phyloP scores from a whole-genome alignment of 441 rosid genomes.

The Biscutella auriculata region DNA sequence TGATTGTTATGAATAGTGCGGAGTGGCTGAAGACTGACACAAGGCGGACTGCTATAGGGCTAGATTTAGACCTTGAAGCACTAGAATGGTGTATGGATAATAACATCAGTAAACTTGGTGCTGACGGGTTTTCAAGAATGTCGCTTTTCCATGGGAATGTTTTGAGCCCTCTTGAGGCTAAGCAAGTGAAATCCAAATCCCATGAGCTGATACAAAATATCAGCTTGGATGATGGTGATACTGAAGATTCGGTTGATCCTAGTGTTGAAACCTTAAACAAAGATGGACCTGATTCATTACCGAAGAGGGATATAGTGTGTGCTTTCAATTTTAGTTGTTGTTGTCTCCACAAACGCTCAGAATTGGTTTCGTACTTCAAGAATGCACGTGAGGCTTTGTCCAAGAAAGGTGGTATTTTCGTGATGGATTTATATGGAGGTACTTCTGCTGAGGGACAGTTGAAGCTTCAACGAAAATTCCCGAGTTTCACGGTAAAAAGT shows the following conservation, averaged over 20 bases:
- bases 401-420: constrained; percentile 59
- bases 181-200: constrained; percentile 36
- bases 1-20: constrained; percentile 30
- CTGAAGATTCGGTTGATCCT: constrained; percentile 11
- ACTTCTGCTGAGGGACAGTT: constrained; percentile 65
- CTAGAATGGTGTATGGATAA: constrained; percentile 70
- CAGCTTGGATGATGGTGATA: constrained; percentile 23
- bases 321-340: constrained; percentile 88
- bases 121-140: constrained; percentile 59
- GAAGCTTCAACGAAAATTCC: constrained; percentile 67
- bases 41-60: constrained; percentile 70
- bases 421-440: constrained; percentile 80
- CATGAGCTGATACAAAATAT: constrained; percentile 33
- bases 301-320: constrained; percentile 74
- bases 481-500: constrained; percentile 50
- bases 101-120: constrained; percentile 50
- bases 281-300: constrained; percentile 24
- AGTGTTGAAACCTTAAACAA: constrained; percentile 11
- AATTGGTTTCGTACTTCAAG: constrained; percentile 63
- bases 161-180: constrained; percentile 58
- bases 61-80: constrained; percentile 83
- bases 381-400: constrained; percentile 50
- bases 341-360: constrained; percentile 66
- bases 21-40: constrained; percentile 76
- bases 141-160: constrained; percentile 77